Percentiles rank a stretch among this genome's conserved stretches.
These are phyloP conservation scores for Waltergamsia citrina DNA, from an alignment of 2,329 filamentous ascomycete genomes.

Conservation along the genomic window DNA sequence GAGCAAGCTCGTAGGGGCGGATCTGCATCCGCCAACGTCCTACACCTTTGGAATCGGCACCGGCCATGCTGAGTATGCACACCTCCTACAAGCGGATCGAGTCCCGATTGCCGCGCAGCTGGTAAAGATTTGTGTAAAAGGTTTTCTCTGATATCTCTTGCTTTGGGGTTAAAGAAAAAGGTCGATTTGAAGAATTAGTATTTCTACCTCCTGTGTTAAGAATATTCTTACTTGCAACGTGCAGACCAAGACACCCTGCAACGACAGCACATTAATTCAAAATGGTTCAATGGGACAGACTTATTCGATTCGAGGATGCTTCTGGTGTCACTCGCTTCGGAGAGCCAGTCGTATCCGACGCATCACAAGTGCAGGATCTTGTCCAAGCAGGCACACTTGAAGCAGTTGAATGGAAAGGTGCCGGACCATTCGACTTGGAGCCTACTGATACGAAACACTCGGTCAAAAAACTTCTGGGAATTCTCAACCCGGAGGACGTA, in stretches of 20 bases:
- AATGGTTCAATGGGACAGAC: constrained; percentile 13
- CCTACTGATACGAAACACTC: constrained; percentile 15
- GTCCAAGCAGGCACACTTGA: constrained; percentile 11
- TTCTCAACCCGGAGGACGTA: constrained; percentile 19
- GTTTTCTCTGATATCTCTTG: no score
- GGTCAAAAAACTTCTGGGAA: constrained; percentile 19
- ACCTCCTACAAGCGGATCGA: no score
- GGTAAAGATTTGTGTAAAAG: not conserved
- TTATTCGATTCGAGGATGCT: constrained; percentile 24
- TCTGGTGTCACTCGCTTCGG: constrained; percentile 21
- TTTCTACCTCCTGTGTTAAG: constrained; percentile 4
- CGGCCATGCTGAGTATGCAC: no score
- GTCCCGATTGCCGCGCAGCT: not conserved
- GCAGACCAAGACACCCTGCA: no score
- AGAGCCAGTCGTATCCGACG: constrained; percentile 16
- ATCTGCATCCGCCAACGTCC: no score
- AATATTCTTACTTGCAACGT: not conserved
- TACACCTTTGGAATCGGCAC: no score
- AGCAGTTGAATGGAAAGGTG: constrained; percentile 19
- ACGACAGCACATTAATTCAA: no score
- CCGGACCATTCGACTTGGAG: constrained; percentile 12
- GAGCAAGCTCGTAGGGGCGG: no score
- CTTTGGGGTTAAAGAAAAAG: not conserved
- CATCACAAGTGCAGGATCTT: constrained; percentile 17
- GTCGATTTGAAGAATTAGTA: not conserved